Evolutionary conservation across 495 filamentous ascomycete genomes (phyloP).

Genomic region (Neurospora cerealis): DNA sequence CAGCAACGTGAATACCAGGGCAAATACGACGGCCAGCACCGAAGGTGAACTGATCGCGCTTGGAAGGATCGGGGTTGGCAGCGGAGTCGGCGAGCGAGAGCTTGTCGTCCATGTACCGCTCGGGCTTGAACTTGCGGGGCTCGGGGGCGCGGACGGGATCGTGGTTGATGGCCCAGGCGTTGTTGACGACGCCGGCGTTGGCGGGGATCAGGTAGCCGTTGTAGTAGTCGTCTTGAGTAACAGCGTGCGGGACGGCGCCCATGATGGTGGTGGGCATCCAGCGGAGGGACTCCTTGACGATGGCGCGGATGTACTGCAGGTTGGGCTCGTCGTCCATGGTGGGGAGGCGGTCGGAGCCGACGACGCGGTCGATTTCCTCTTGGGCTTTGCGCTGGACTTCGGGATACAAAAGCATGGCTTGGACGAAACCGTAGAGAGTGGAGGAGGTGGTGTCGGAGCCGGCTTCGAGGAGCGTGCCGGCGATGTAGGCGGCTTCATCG

Average conservation of each 20-base stretch:
- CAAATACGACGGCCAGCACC: constrained; percentile 53
- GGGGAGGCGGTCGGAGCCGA: constrained; percentile 39
- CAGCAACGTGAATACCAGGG: constrained; percentile 48
- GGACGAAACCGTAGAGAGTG: constrained; percentile 46
- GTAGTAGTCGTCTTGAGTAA: constrained; percentile 40
- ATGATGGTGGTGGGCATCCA: constrained; percentile 49
- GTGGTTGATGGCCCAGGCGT: constrained; percentile 38
- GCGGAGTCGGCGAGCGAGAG: constrained; percentile 21
- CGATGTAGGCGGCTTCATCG: constrained; percentile 32
- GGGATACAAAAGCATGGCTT: constrained; percentile 46
- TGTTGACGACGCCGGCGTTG: constrained; percentile 34
- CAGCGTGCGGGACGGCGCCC: constrained; percentile 45
- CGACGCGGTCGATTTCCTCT: constrained; percentile 44
- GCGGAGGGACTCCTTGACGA: constrained; percentile 48
- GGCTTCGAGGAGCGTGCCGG: constrained; percentile 44
- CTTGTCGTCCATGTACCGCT: constrained; percentile 19
- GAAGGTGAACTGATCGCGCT: constrained; percentile 41
- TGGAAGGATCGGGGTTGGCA: constrained; percentile 21
- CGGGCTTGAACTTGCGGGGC: constrained; percentile 27
- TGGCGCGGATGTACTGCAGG: constrained; percentile 42
- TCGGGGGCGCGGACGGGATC: constrained; percentile 28
- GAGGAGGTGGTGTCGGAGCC: constrained; percentile 48
- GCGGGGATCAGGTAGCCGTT: constrained; percentile 44
- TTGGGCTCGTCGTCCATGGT: constrained; percentile 39
- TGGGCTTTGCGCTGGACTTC: constrained; percentile 40